Evolutionary conservation across 257 asterid species (phyloP), one percentile per base, ranked within the genome.

Genomic region (Solanum lycopersicoides): DNA sequence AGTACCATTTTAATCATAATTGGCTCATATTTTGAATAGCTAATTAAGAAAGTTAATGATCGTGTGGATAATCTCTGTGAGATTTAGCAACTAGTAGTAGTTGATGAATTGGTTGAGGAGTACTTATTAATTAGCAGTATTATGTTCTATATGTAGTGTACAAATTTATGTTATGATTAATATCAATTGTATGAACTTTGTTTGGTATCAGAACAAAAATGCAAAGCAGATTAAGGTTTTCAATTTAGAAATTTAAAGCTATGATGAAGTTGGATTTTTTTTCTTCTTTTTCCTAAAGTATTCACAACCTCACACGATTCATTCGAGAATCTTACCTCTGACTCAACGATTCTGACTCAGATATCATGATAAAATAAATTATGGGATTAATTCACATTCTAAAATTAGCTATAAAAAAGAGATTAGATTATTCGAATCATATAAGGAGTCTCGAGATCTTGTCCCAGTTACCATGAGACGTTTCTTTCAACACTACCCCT

Each of bases 1-100:
- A 47, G 15, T 50, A 37, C n/a, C 7, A 39, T 39, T 87, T 83
- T 66, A 53, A 30, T 80, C 16, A 4, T 80, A 28, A 80, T 80
- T 47, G 68, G 68, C 85, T 80, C 68, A 28, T 80, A 80, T 45
- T 80, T 45, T 45, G 66, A 28, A 25, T 79, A 79, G 65, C 41
- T 79, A 79, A 35, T 21, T 79, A 73, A 73, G 44, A 37, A 44
- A 37, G 82, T 37, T 74, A 21, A 74, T 56, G 65, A 56, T 74
- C 30, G 45, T 37, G 50, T 21, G 25, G 50, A 74, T 21, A 20
- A 74, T 73, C 28, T 35, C 13, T 73, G 9, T 34, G 79, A 71
- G 23, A 68, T 68, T 25, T 34, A 16, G 45, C 35, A 13, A 68
- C 39, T 65, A 0, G 25, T 28, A 16, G 23, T 4, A 16, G 30